Base-by-base conservation (phyloP, 352 stramenopile species). In the Elongisporangium prolatum region DNA sequence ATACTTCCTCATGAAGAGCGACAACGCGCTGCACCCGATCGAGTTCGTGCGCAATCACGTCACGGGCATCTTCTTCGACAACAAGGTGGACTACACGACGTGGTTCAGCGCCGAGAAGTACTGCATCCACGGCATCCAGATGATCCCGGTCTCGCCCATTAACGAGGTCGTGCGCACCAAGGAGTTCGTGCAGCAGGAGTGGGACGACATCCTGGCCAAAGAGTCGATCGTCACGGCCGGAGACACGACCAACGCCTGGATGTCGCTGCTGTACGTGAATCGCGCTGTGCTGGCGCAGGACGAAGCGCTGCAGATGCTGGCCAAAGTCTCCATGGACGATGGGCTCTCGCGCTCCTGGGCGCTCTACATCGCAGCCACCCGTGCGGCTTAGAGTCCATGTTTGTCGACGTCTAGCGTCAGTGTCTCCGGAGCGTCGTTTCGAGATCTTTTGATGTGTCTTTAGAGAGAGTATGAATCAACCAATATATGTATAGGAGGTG, bases 61-160 rank as follows among this genome's bases (percentile, higher is more conserved):
- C 20, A 87, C 80, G 20, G 81, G 81, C 22, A 87, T 92, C 17
- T 84, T 90, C 55, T 83, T 84, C 50, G 81, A 91, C 61, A 91
- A 89, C 69, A 86, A 87, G 61, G 72, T 69, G 0, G 77, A 74
- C 67, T 92, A 92, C 65, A 75, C 79, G 37, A 88, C 79, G 40
- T 91, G 77, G 77, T 91, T 89, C 62, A 72, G 83, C 22, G 53
- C 80, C 7, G 70, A 88, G 47, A 77, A 76, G 48, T 80, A 89
- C 40, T 80, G 70, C 17, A 92, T 92, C 60, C 82, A 92, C 54
- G 82, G 82, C 25, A 89, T 92, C 38, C 82, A 92, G 59, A 92
- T 92, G 82, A 79, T 91, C 16, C 81, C 76, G 0, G 72, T 90
- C 48, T 88, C 77, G 18, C 80, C 80, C 1, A 80, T 90, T 61